Conservation (phyloP, 176 grass and related monocot genomes). For the Carex kokanica region DNA sequence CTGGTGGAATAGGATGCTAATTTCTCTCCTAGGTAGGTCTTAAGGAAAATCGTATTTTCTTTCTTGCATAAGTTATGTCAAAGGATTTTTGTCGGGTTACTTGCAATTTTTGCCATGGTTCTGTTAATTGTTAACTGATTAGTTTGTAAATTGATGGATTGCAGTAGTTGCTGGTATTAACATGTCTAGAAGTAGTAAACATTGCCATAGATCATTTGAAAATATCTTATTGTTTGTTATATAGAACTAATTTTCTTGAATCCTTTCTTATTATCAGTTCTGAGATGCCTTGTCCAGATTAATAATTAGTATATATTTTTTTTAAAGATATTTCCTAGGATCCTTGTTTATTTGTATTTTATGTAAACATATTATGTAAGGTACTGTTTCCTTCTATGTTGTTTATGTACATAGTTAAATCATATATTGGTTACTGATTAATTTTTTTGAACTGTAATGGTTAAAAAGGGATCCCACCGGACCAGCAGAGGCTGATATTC, state of each 20-base stretch:
- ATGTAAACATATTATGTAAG: no score
- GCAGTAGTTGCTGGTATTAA: not conserved
- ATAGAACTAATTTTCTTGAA: no score
- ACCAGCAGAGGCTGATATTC: constrained; percentile 32
- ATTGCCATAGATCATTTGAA: not conserved
- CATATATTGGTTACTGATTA: not conserved
- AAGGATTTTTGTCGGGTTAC: not conserved
- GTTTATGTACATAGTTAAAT: not conserved
- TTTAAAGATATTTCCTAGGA: not conserved
- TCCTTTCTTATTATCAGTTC: not conserved
- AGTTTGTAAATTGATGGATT: not conserved
- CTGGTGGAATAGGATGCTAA: not conserved
- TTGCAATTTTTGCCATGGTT: not conserved
- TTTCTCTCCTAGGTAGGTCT: not conserved
- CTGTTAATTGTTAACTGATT: no score
- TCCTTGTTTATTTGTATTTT: no score
- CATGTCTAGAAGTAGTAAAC: not conserved
- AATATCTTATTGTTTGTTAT: not conserved
- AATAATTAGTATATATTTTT: not conserved
- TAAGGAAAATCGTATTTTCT: not conserved
- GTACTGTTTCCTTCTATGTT: not conserved
- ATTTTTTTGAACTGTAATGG: not conserved
- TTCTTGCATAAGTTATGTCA: not conserved
- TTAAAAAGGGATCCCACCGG: constrained; percentile 24
- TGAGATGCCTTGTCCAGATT: not conserved